Evolutionary conservation across 2,329 filamentous ascomycete genomes (phyloP).

Genomic region (Colletotrichum cordylinicola): DNA sequence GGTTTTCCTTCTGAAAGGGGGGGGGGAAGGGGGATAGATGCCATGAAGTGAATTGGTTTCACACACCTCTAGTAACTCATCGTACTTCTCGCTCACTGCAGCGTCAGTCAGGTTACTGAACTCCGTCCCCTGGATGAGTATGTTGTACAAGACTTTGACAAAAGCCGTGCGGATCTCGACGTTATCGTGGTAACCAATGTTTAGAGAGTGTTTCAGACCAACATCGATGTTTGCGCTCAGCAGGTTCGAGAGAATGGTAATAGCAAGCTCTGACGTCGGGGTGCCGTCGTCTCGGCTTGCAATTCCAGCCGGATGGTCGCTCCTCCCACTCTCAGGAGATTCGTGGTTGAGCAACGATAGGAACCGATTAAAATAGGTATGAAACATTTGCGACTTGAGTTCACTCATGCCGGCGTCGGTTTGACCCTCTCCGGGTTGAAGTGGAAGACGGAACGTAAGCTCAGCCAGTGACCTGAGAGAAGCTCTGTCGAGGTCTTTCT

Average conservation of each 20-base stretch:
- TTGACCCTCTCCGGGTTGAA: conserved; percentile 70
- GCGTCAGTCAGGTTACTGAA: conserved; percentile 73
- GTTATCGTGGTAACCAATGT: conserved; percentile 75
- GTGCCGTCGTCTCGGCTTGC: conserved; percentile 55
- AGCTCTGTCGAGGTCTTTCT: conserved; percentile 70
- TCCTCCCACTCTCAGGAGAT: conserved; percentile 45
- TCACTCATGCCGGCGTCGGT: conserved; percentile 72
- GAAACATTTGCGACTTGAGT: conserved; percentile 74
- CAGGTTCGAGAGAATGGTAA: conserved; percentile 72
- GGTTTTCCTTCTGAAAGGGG: neutral
- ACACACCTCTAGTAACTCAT: conserved; percentile 64
- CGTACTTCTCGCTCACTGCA: conserved; percentile 72
- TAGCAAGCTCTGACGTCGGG: conserved; percentile 67
- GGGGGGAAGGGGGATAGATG: neutral
- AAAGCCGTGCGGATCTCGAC: conserved; percentile 74
- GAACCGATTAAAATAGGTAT: conserved; percentile 74
- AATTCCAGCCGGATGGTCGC: conserved; percentile 38
- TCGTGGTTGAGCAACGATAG: conserved; percentile 69
- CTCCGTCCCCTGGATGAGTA: conserved; percentile 73
- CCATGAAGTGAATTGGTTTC: neutral
- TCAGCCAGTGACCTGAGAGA: conserved; percentile 70
- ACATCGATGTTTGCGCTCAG: conserved; percentile 76
- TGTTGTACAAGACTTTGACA: conserved; percentile 73
- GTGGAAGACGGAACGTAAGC: conserved; percentile 68
- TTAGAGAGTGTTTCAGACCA: conserved; percentile 72